Conservation (phyloP, 306 rosid genomes). For the Sicyos edulis region DNA sequence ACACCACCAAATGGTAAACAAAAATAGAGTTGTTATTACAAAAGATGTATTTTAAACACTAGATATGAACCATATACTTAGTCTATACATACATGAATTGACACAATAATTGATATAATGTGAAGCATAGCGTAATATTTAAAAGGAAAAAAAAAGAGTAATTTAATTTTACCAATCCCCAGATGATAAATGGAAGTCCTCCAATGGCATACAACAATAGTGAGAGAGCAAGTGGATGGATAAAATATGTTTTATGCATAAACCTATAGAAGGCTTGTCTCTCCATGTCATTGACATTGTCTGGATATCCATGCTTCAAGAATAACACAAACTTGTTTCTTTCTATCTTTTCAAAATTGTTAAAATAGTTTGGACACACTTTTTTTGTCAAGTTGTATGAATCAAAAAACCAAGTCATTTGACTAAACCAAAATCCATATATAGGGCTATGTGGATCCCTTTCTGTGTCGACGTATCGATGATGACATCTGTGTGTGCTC, state of each 20-base stretch:
- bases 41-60: no score
- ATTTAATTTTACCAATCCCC: constrained; percentile 49
- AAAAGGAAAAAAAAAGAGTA: background rate
- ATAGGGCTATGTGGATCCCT: constrained; percentile 70
- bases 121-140: no score
- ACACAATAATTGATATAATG: no score
- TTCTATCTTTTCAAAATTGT: background rate
- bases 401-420: constrained; percentile 64
- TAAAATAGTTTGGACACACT: constrained; percentile 3
- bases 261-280: no score
- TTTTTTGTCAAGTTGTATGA: constrained; percentile 26
- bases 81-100: no score
- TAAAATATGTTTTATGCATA: background rate
- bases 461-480: constrained; percentile 56
- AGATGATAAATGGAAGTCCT: constrained; percentile 54
- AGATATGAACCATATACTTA: no score
- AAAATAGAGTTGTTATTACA: no score
- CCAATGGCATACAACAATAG: constrained; percentile 46
- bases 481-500: constrained; percentile 39
- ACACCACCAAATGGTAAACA: no score
- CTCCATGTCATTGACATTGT: constrained; percentile 57
- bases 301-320: constrained; percentile 47
- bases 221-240: constrained; percentile 43
- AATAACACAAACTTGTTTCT: background rate
- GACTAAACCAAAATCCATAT: no score